Evolutionary conservation across 164 flowering plant genomes (phyloP).

Genomic region (Magnolia officinalis): DNA sequence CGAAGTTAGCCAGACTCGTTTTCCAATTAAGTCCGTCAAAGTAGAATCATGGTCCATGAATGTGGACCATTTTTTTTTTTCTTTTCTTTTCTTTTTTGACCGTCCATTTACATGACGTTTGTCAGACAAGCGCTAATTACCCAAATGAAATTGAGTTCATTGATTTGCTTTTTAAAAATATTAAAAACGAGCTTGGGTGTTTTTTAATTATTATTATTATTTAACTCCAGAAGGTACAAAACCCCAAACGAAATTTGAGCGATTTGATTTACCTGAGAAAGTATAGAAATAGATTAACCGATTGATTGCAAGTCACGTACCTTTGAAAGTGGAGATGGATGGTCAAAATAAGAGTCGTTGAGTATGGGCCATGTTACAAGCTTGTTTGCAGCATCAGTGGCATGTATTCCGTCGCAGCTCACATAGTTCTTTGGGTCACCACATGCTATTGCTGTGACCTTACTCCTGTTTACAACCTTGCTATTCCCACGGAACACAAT

Average conservation of each 20-base stretch:
- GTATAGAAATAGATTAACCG: slow-evolving; percentile 22
- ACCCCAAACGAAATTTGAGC: neutral
- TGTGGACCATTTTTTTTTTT: too few species aligned
- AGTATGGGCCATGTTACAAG: slow-evolving; percentile 48
- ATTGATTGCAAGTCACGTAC: slow-evolving; percentile 61
- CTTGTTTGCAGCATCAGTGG: slow-evolving; percentile 86
- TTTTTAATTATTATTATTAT: too few species aligned
- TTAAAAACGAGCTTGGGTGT: too few species aligned
- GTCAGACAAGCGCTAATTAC: too few species aligned
- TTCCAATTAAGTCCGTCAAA: too few species aligned
- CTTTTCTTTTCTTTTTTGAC: too few species aligned
- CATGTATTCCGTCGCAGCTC: slow-evolving; percentile 94
- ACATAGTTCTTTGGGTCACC: slow-evolving; percentile 68
- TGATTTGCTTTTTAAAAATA: too few species aligned
- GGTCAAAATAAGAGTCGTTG: slow-evolving; percentile 59
- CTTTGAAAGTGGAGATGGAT: slow-evolving; percentile 48
- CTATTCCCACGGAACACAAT: slow-evolving; percentile 59
- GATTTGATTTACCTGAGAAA: neutral
- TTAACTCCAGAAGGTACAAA: neutral
- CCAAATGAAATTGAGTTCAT: too few species aligned
- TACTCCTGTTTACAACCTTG: slow-evolving; percentile 43
- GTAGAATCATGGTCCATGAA: too few species aligned
- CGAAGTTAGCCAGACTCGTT: too few species aligned
- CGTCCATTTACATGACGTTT: too few species aligned
- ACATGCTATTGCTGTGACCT: slow-evolving; percentile 53